These are phyloP conservation scores for Zalaria sp. DNA, from an alignment of 2,329 filamentous ascomycete species.

Conservation along the genomic window DNA sequence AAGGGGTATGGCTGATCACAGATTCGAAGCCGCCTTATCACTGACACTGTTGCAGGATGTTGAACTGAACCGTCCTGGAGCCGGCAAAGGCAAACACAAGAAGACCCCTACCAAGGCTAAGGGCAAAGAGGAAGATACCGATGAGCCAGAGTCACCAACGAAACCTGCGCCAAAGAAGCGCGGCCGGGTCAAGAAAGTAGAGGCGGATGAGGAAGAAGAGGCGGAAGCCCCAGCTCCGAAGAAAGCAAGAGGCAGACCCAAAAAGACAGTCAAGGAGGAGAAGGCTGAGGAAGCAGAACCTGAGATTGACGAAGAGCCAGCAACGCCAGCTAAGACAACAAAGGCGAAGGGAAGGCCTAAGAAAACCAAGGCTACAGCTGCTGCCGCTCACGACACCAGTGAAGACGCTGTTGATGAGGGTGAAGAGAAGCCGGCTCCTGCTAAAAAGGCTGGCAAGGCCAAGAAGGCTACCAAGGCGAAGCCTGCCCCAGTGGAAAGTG, in stretches of 20 bases:
- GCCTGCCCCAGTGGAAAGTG: conserved; percentile 1
- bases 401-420: conserved; percentile 1
- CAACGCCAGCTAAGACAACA: conserved; percentile 5
- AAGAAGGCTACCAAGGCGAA: conserved; percentile 1
- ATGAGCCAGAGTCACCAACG: conserved; percentile 4
- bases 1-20: conserved; percentile 49
- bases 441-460: conserved; percentile 1
- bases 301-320: conserved; percentile 11
- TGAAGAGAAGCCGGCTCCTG: conserved; percentile 2
- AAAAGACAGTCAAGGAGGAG: conserved; percentile 13
- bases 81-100: conserved; percentile 39
- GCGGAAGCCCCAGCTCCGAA: conserved; percentile 17
- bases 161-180: conserved; percentile 27
- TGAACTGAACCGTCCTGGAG: conserved; percentile 57
- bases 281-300: conserved; percentile 15
- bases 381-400: neutral
- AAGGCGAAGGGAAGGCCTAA: neutral
- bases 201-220: conserved; percentile 20
- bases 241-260: conserved; percentile 9
- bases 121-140: conserved; percentile 17
- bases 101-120: conserved; percentile 23
- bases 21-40: conserved; percentile 6
- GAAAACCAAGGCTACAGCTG: neutral
- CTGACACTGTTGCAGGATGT: conserved; percentile 43
- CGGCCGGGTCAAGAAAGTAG: conserved; percentile 21